Conservation (phyloP, 306 rosid genomes). For the Casuarina cunninghamiana region DNA sequence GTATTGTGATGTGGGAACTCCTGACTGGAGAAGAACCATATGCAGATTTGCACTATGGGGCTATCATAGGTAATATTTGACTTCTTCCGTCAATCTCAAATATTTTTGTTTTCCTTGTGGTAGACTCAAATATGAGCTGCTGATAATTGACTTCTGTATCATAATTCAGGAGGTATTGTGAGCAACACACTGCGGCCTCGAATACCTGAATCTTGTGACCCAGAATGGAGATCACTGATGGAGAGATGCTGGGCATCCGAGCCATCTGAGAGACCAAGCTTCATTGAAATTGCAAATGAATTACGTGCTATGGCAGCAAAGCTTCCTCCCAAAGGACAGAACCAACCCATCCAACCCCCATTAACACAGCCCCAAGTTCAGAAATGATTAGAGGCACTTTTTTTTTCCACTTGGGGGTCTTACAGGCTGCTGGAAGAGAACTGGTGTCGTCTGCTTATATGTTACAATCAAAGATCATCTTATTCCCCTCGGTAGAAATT, state of each 20-base stretch:
- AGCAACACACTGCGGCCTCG: constrained; percentile 86
- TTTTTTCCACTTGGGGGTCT: constrained; percentile 13
- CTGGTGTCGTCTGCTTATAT: constrained; percentile 23
- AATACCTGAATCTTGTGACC: constrained; percentile 68
- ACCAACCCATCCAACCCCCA: constrained; percentile 53
- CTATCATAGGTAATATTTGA: constrained; percentile 65
- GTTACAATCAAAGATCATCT: constrained; percentile 20
- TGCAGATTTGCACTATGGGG: constrained; percentile 84
- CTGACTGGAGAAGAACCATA: constrained; percentile 89
- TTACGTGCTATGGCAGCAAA: constrained; percentile 71
- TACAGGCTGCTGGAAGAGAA: constrained; percentile 15
- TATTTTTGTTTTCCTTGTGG: neutral
- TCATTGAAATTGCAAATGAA: constrained; percentile 69
- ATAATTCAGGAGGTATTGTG: constrained; percentile 79
- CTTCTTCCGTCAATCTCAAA: neutral
- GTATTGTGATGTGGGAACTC: constrained; percentile 90
- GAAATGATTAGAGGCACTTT: constrained; percentile 35
- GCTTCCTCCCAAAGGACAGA: constrained; percentile 66
- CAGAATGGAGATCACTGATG: constrained; percentile 77
- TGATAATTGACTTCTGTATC: neutral
- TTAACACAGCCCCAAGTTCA: constrained; percentile 32
- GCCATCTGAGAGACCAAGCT: constrained; percentile 79
- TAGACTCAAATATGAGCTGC: constrained; percentile 19
- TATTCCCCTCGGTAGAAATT: constrained; percentile 19
- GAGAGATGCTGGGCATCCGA: constrained; percentile 90